A percentile compares a stretch with the other conserved stretches of the same genome.
Conservation (phyloP, 2,329 filamentous ascomycete species). For the Clarireedia monteithiana region DNA sequence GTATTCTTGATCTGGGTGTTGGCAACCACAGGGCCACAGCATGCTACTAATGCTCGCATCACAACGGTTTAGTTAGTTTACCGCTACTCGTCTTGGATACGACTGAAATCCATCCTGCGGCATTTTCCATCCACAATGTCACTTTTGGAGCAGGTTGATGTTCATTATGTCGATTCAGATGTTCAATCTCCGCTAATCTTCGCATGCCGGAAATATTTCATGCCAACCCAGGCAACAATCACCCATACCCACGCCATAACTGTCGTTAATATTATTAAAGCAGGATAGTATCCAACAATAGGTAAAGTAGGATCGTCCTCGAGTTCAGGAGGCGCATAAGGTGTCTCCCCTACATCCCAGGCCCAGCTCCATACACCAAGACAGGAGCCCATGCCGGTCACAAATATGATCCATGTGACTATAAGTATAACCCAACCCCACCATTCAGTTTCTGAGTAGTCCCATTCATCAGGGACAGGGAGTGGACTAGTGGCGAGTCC, state of each 20-base stretch:
- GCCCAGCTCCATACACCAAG: slow-evolving; percentile 97
- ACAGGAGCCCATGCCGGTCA: slow-evolving; percentile 93
- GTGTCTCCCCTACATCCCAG: slow-evolving; percentile 95
- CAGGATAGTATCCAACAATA: slow-evolving; percentile 95
- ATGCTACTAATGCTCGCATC: too few species aligned
- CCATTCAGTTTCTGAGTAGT: slow-evolving; percentile 92
- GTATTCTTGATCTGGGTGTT: too few species aligned
- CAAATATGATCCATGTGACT: slow-evolving; percentile 92
- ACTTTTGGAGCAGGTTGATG: too few species aligned
- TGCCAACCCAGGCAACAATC: slow-evolving; percentile 91
- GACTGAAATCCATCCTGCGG: too few species aligned
- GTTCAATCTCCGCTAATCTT: slow-evolving; percentile 55
- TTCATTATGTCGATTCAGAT: background rate
- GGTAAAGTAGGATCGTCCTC: slow-evolving; percentile 92
- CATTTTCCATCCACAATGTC: too few species aligned
- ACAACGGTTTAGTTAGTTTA: too few species aligned
- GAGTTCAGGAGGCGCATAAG: slow-evolving; percentile 88
- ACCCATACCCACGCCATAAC: slow-evolving; percentile 99
- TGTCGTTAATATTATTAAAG: slow-evolving; percentile 81
- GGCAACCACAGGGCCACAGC: too few species aligned
- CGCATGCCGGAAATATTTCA: slow-evolving; percentile 98
- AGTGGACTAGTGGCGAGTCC: slow-evolving; percentile 43
- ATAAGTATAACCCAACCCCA: slow-evolving; percentile 94
- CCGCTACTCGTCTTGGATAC: too few species aligned
- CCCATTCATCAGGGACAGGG: slow-evolving; percentile 53